Evolutionary conservation across 176 grass and related monocot genomes (phyloP), one percentile per base, ranked within the genome.

Genomic region (Carex scoparia): DNA sequence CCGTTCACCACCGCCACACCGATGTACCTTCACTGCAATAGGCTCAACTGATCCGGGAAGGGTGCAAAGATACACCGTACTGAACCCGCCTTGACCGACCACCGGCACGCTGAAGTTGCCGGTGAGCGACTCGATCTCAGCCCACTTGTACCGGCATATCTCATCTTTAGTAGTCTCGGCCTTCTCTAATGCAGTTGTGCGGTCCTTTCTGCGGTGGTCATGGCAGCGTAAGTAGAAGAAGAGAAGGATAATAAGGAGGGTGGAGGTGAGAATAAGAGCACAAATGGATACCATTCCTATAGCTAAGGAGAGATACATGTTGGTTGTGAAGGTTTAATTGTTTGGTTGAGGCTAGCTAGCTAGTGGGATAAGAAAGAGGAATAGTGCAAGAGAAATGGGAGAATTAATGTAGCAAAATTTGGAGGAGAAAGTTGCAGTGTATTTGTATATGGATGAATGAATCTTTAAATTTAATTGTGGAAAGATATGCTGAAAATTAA

Each of bases 61-160:
- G 32, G 55, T 67, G 3, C 89, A 86, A 46, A 91, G 86, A 87
- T 98, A 98, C 11, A 98, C 95, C 28, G 48, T 65, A 88, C 95
- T 94, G 79, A 94, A 98, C 18, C 95, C 95, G 13, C 95, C 95
- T 9, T 92, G 83, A 5, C 91, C 95, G 10, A 98, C 89, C 68
- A 93, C 95, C 40, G 87, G 61, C 1, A 92, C 79, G 65, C 89
- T 88, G 90, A 94, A 94, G 30, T 86, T 87, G 57, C 82, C 88
- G 7, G 92, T 91, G 9, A 98, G 84, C 11, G 75, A 83, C 88
- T 91, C 86, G 57, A 98, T 81, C 87, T 98, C 92, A 5, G 59
- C 54, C 92, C 89, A 91, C 53, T 68, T 28, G 49, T 89, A 80
- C 64, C 80, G 81, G 35, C 86, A 79, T 18, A 94, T 85, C 72